Percentiles rank a stretch among this genome's conserved stretches.
These are phyloP conservation scores for Gentiana straminea DNA, from an alignment of 257 asterid genomes.

Conservation along the genomic window DNA sequence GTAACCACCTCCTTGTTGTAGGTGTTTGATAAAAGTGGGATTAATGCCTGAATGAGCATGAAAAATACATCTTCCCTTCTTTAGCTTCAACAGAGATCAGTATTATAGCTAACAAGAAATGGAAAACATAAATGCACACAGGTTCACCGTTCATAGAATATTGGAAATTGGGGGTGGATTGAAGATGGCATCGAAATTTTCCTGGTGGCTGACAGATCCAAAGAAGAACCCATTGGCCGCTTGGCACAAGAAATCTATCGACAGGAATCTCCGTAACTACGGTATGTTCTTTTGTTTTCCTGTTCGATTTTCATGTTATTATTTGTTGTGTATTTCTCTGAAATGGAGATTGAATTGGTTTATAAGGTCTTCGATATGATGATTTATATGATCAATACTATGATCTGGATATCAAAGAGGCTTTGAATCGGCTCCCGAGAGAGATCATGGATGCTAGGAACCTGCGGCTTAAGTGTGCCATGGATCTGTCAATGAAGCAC, in stretches of 20 bases:
- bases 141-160: no score
- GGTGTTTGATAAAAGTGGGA: no score
- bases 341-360: no score
- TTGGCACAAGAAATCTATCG: slow-evolving; percentile 48
- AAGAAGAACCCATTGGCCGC: slow-evolving; percentile 71
- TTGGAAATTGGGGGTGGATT: no score
- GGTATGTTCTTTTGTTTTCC: slow-evolving; percentile 21
- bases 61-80: no score
- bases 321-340: neutral
- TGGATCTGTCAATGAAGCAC: slow-evolving; percentile 93
- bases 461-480: slow-evolving; percentile 77
- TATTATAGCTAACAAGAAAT: no score
- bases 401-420: slow-evolving; percentile 84
- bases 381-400: slow-evolving; percentile 75
- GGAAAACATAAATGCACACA: no score
- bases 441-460: slow-evolving; percentile 80
- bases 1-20: no score
- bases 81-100: no score
- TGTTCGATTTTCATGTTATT: neutral
- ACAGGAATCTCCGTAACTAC: slow-evolving; percentile 51
- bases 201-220: slow-evolving; percentile 69
- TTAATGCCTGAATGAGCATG: no score
- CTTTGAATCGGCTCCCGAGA: slow-evolving; percentile 74
- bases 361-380: slow-evolving; percentile 68
- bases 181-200: slow-evolving; percentile 39